These are phyloP conservation scores for Coemansia sp. DNA, from an alignment of 192 early-diverging fungal species.

Conservation along the genomic window DNA sequence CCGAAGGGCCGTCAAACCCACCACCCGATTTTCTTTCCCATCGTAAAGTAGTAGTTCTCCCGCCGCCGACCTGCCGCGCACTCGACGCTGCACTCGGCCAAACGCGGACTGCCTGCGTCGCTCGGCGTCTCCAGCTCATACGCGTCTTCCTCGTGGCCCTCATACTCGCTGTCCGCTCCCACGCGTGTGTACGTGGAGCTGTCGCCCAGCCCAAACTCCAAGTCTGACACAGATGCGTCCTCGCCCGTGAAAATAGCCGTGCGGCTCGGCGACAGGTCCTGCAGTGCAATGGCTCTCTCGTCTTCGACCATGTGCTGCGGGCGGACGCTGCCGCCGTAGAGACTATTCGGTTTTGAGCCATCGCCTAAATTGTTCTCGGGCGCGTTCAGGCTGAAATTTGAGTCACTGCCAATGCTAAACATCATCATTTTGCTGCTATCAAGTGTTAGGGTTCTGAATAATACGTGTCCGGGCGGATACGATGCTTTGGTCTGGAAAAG, in stretches of 20 bases:
- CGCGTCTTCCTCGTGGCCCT: constrained; percentile 5
- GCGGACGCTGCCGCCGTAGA: constrained; percentile 39
- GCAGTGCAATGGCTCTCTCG: constrained; percentile 2
- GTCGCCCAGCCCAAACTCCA: constrained; percentile 1
- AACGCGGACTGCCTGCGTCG: constrained; percentile 2
- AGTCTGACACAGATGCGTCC: constrained; percentile 4
- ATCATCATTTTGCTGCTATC: constrained; percentile 9
- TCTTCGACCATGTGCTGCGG: constrained; percentile 7
- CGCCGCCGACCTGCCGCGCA: constrained; percentile 36
- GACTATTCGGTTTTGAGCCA: constrained; percentile 51
- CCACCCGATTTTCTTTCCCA: constrained; percentile 58
- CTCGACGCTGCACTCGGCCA: constrained; percentile 52
- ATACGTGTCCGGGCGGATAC: background rate
- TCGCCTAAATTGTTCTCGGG: constrained; percentile 21
- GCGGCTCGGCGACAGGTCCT: constrained; percentile 17
- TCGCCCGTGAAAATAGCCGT: constrained; percentile 6
- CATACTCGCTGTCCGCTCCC: constrained; percentile 10
- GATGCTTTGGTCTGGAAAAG: constrained; percentile 9
- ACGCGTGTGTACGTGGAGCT: background rate
- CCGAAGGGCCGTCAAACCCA: constrained; percentile 55
- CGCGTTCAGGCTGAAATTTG: background rate
- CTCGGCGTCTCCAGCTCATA: constrained; percentile 9
- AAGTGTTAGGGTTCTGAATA: background rate
- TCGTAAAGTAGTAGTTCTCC: constrained; percentile 53
- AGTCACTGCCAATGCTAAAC: constrained; percentile 20